Conservation (phyloP, 1,139 yeast genomes). For the Wickerhamiella infanticola region DNA sequence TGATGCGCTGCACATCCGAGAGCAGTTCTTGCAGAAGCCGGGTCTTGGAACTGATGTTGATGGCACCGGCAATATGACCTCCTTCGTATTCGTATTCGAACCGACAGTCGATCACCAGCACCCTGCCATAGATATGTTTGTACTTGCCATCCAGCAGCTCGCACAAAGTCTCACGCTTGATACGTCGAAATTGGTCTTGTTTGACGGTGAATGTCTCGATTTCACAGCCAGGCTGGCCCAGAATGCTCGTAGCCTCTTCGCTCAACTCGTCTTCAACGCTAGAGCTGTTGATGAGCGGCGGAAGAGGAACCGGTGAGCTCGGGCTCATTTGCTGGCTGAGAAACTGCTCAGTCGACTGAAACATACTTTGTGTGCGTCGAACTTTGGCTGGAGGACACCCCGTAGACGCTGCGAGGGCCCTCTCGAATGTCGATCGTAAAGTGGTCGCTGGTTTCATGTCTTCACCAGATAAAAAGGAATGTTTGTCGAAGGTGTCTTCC, state of each 20-base stretch:
- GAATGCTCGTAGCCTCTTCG: conserved; percentile 9
- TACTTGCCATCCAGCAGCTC: conserved; percentile 45
- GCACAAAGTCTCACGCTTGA: conserved; percentile 48
- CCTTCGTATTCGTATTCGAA: conserved; percentile 85
- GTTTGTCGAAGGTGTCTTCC: not conserved
- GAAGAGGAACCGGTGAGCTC: conserved; percentile 1
- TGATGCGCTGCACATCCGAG: conserved; percentile 8
- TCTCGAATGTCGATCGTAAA: conserved; percentile 2
- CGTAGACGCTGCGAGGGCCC: conserved; percentile 7
- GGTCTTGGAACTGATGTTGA: conserved; percentile 58
- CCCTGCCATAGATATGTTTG: conserved; percentile 40
- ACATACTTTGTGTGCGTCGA: conserved; percentile 55
- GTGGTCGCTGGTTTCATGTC: not conserved
- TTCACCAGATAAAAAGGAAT: not conserved
- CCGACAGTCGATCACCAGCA: conserved; percentile 67
- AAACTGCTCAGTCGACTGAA: conserved; percentile 31
- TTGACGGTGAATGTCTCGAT: conserved; percentile 25
- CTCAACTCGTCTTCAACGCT: conserved; percentile 4
- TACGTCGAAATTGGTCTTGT: conserved; percentile 62
- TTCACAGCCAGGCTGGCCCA: conserved; percentile 15
- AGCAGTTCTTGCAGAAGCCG: conserved; percentile 38
- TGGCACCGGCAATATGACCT: conserved; percentile 77
- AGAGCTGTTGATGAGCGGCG: conserved; percentile 2
- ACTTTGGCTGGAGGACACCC: conserved; percentile 23
- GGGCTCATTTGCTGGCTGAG: conserved; percentile 17